Base-by-base conservation (phyloP, 2,329 filamentous ascomycete species). In the Purpureocillium lavendulum region DNA sequence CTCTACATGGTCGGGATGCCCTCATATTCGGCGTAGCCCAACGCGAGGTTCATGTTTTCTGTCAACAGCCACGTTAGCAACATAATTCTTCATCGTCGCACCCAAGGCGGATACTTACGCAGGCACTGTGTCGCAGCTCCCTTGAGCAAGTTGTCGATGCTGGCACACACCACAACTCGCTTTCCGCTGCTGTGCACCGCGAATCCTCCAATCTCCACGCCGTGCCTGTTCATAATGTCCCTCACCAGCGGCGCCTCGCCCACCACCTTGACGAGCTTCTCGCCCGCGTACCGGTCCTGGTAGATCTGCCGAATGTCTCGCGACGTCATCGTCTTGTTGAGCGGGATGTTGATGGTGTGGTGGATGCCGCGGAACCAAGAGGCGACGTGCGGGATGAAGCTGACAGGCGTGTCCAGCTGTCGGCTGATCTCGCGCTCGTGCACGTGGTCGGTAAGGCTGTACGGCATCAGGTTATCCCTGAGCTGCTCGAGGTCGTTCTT, bases 321-420 rank as follows among this genome's bases (percentile, higher is more conserved):
- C 32, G 86, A 89, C 3, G 80, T 86, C 85, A 97, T 94, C 45
- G 78, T 75, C 63, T 90, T 75, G 56, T 83, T 83, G 8, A 98
- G 72, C 11, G 90, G 90, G 36, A 97, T 86, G 56, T 80, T 88
- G 62, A 97, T 89, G 30, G 88, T 90, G 64, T 89, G 85, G 58
- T 87, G 81, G 51, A 97, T 97, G 47, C 90, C 90, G 57, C 94
- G 84, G 76, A 97, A 97, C 90, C 88, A 97, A 12, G 84, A 80
- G n/a, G 88, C 87, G 15, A 95, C 89, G 61, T 97, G 92, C 7
- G 92, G 92, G 42, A 92, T 84, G 59, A 98, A 98, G 6, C 82
- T 84, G 10, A 94, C 80, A 14, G 76, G 66, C 12, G 69, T 72
- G 36, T 82, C 84, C 10, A 97, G 75, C 57, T 94, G 88, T 38